Conservation (phyloP, 306 rosid species). For the Dalbergia cochinchinensis region DNA sequence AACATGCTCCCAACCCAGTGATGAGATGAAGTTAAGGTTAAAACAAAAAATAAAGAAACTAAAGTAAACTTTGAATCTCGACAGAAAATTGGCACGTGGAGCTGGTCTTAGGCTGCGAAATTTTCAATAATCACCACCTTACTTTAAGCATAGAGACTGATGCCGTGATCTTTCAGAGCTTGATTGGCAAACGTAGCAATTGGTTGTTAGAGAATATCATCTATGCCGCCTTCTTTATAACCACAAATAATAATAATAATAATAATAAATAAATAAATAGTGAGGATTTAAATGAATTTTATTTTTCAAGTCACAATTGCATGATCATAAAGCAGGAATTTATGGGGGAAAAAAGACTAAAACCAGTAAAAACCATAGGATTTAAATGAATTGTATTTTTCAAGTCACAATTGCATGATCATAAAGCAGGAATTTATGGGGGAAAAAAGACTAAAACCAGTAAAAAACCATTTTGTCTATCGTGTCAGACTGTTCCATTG, state of each 20-base stretch:
- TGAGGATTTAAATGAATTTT: background rate
- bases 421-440: background rate
- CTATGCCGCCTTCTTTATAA: background rate
- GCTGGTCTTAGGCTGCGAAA: background rate
- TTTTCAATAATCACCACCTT: background rate
- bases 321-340: background rate
- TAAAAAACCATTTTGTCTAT: background rate
- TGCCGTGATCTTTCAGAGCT: background rate
- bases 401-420: background rate
- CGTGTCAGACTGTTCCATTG: background rate
- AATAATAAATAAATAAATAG: background rate
- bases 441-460: background rate
- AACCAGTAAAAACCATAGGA: background rate
- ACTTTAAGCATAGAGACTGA: background rate
- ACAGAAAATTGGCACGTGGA: background rate
- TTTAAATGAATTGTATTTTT: background rate
- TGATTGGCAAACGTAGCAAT: background rate
- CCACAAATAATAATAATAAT: too few relatives aligned
- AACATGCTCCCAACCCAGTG: background rate
- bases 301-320: background rate
- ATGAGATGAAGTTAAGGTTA: background rate
- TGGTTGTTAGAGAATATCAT: background rate
- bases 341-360: background rate
- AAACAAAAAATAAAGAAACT: background rate
- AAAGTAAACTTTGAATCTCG: background rate